Conservation (phyloP, 805 yeast species). For the Wickerhamomyces sydowiorum region DNA sequence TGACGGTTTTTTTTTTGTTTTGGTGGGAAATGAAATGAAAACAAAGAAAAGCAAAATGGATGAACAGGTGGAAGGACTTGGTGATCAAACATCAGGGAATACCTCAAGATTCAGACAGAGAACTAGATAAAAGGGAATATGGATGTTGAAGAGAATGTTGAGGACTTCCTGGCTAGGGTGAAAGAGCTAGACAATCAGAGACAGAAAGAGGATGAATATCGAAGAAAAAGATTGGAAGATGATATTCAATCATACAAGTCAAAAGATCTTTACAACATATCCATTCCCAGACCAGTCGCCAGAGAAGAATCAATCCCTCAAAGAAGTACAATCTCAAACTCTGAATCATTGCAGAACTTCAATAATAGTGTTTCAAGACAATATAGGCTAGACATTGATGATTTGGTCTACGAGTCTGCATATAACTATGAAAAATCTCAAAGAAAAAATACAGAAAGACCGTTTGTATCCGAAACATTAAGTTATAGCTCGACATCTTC, state of each 20-base stretch:
- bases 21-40: background rate
- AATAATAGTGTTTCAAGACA: slow-evolving; percentile 33
- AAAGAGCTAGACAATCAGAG: slow-evolving; percentile 1
- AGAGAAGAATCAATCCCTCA: background rate
- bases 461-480: background rate
- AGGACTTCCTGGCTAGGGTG: slow-evolving; percentile 1
- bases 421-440: slow-evolving; percentile 50
- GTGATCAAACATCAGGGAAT: background rate
- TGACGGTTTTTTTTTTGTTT: background rate
- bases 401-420: slow-evolving; percentile 53
- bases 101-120: no score
- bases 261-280: background rate
- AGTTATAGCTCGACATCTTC: no score
- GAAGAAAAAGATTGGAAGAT: background rate
- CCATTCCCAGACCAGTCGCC: background rate
- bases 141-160: slow-evolving; percentile 1
- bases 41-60: background rate
- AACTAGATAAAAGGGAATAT: background rate
- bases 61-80: no score
- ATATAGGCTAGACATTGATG: slow-evolving; percentile 35
- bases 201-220: slow-evolving; percentile 1
- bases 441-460: slow-evolving; percentile 46
- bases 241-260: background rate
- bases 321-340: background rate
- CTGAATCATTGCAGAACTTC: slow-evolving; percentile 12